Base-by-base conservation (phyloP, 805 yeast species). In the Kodamaea laetipori region DNA sequence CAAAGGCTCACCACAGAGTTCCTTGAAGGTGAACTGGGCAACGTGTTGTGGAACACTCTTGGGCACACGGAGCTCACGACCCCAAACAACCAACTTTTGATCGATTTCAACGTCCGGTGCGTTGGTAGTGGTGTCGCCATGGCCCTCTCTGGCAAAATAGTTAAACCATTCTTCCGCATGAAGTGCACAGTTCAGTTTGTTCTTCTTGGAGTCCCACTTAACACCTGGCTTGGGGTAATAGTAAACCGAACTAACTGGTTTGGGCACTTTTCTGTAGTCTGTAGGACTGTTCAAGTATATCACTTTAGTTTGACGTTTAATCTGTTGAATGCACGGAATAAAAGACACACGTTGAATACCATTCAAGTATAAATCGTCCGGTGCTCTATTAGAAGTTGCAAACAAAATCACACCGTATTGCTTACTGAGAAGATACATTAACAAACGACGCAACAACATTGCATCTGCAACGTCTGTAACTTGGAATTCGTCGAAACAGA, bases 391-490 rank as follows among this genome's bases (percentile, higher is more conserved):
- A 6, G 97, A 89, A 1, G 99, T 94, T 19, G 96, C 90, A 70
- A 94, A 90, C 7, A 94, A 67, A 1, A 90, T 82, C 16, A 90
- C 82, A 0, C 98, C 98, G 56, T 85, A 84, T 41, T 83, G 78
- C 0, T 82, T 79, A 36, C 84, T 77, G 44, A 90, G 66, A n/a
- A 87, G 72, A 28, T 80, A 64, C 55, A 80, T 78, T 31, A 88
- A 58, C 30, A 90, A 68, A 39, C 97, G 73, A 50, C 99, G 78
- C 33, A 94, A 72, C 25, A 94, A 73, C 98, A 94, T 94, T 2
- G 99, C 99, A 64, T 94, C 99, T 0, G 98, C 99, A 23, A 94
- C 97, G 63, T 94, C 99, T 0, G 96, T 89, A 33, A 94, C 99
- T 66, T 94, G 98, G 60, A 94, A 92, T 67, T 94, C 99, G 66